Evolutionary conservation across 352 stramenopile genomes (phyloP).

Genomic region (Achlya hypogyna): DNA sequence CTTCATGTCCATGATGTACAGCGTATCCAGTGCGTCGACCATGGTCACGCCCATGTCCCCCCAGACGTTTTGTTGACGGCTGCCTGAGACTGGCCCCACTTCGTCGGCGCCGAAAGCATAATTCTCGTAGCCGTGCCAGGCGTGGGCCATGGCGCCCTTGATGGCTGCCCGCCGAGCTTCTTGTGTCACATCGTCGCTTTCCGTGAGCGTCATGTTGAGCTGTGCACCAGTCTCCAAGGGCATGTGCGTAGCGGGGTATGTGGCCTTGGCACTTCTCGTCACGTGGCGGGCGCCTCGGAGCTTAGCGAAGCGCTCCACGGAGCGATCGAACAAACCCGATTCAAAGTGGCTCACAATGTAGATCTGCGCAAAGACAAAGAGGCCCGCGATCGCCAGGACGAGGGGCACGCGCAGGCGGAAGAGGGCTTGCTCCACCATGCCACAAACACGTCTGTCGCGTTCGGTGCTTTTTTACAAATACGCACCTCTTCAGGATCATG

Average conservation of each 20-base stretch:
- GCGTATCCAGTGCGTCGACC: conserved; percentile 93
- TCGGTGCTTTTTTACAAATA: too few relatives aligned
- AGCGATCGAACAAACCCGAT: neutral
- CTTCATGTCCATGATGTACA: conserved; percentile 93
- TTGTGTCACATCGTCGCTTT: too few relatives aligned
- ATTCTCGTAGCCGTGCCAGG: conserved; percentile 86
- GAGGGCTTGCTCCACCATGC: neutral
- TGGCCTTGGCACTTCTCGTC: too few relatives aligned
- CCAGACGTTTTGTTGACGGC: conserved; percentile 73
- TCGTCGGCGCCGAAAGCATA: conserved; percentile 95
- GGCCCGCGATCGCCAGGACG: neutral
- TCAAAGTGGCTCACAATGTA: conserved; percentile 5
- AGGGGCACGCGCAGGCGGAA: neutral
- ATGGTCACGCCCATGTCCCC: conserved; percentile 86
- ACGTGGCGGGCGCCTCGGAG: neutral
- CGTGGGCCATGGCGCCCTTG: conserved; percentile 59
- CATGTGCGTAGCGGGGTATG: too few relatives aligned
- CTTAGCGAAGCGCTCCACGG: neutral
- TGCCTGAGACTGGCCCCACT: conserved; percentile 70
- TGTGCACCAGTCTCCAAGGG: too few relatives aligned
- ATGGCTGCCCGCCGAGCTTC: conserved; percentile 39
- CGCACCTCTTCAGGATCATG: too few relatives aligned
- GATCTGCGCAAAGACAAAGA: conserved; percentile 8
- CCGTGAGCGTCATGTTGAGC: too few relatives aligned
- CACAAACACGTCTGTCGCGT: too few relatives aligned